phyloP scores from a whole-genome alignment of 345 rosid species.

The Gossypioides kirkii region DNA sequence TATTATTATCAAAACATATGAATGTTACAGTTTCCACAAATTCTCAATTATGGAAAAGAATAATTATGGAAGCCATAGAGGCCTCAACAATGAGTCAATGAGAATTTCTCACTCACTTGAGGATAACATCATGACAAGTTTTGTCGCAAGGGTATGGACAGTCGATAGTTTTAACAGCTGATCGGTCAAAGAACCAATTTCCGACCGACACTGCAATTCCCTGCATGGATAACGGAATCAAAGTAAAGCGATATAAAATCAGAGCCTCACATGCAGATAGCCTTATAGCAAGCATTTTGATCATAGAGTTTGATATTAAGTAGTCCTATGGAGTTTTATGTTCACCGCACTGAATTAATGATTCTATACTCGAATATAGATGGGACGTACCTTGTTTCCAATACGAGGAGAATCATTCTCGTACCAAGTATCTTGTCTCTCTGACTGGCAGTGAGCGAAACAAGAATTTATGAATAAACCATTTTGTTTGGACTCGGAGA shows the following conservation, averaged over 20 bases:
- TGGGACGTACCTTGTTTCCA: slow-evolving; percentile 44
- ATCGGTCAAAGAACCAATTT: slow-evolving; percentile 86
- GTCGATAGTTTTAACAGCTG: slow-evolving; percentile 50
- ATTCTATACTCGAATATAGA: not conserved
- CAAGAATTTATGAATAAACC: slow-evolving; percentile 90
- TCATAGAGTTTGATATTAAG: too few species aligned
- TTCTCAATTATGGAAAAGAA: slow-evolving; percentile 9
- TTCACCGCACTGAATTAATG: too few species aligned
- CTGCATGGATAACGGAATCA: slow-evolving; percentile 37
- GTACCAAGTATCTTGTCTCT: slow-evolving; percentile 84
- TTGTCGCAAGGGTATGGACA: slow-evolving; percentile 86
- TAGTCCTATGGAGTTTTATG: too few species aligned
- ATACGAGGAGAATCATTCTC: slow-evolving; percentile 67
- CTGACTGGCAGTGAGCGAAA: slow-evolving; percentile 89
- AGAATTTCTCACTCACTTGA: slow-evolving; percentile 47
- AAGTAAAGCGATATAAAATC: not conserved
- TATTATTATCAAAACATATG: not conserved
- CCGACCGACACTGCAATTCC: slow-evolving; percentile 74
- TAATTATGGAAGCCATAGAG: not conserved
- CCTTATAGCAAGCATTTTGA: too few species aligned
- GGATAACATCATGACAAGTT: slow-evolving; percentile 72
- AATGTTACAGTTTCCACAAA: slow-evolving; percentile 19
- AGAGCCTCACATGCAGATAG: not conserved
- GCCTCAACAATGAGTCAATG: slow-evolving; percentile 14
- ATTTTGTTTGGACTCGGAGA: slow-evolving; percentile 44